Conservation (phyloP, 1,284 basidiomycete species). For the Ganoderma resinaceum region DNA sequence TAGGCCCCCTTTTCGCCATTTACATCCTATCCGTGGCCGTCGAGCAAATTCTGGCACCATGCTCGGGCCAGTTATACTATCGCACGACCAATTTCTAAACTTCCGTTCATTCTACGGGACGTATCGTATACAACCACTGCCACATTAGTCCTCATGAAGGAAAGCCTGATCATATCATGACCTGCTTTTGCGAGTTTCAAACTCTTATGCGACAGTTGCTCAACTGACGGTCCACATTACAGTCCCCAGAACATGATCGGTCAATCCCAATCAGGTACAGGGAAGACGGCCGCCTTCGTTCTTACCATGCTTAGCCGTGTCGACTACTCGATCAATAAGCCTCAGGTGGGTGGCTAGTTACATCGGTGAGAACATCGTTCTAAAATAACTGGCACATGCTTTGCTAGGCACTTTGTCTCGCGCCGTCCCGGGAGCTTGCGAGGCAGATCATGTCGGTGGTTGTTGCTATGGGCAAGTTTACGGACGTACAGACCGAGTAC, state of each 20-base stretch:
- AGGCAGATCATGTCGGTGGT: constrained; percentile 98
- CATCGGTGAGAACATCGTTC: background rate
- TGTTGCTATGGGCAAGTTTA: constrained; percentile 95
- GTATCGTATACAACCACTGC: background rate
- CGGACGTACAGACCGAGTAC: constrained; percentile 90
- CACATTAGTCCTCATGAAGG: constrained; percentile 1
- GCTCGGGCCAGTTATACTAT: background rate
- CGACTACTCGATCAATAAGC: constrained; percentile 83
- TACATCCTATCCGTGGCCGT: background rate
- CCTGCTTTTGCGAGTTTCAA: background rate
- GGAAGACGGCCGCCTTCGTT: constrained; percentile 98
- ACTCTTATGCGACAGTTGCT: constrained; percentile 4
- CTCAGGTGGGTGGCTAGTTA: constrained; percentile 68
- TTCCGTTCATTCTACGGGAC: background rate
- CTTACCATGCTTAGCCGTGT: constrained; percentile 97
- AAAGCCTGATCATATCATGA: background rate
- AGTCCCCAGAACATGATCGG: constrained; percentile 99
- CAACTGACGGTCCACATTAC: constrained; percentile 11
- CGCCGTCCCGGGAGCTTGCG: constrained; percentile 95
- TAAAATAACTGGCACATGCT: constrained; percentile 3
- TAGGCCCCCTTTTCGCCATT: background rate
- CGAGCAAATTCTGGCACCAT: background rate
- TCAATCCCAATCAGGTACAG: constrained; percentile 98
- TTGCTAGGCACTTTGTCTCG: constrained; percentile 85
- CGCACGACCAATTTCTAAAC: background rate